Evolutionary conservation across 192 early-diverging fungal species (phyloP), one percentile per base, ranked within the genome.

Genomic region (Coemansia sp.): DNA sequence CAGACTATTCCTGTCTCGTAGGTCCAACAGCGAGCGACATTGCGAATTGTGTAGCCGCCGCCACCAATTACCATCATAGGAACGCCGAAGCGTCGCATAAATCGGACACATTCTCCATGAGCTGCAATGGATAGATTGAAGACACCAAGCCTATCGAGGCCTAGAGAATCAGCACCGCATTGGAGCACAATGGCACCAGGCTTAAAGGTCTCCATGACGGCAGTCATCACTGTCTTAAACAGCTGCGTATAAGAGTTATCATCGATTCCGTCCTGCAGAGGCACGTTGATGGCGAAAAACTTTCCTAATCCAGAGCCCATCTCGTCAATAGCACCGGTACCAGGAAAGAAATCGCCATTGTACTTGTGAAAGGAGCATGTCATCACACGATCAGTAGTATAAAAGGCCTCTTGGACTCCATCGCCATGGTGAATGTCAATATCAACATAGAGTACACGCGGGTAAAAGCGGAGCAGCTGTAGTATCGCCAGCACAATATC

Each of bases 31-130:
- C 96, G 76, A 9, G 93, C 89, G 2, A 99, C 97, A 66, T 99
- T 99, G n/a, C 93, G 85, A 64, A 97, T 93, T 0, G 95, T 99
- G 65, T 99, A 99, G 10, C 97, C 97, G 44, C 97, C 97, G 6
- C 97, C 97, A 48, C 97, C 97, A 23, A 99, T 82, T 22, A 98
- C 86, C 62, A 99, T 63, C 60, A 95, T 85, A 5, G 97, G 97
- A 19, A 99, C 79, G 65, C 93, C 89, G 62, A 98, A 95, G 28
- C 83, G 88, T 49, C 93, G 94, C 72, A 98, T 92, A 73, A 92
- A 99, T 49, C 88, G 83, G 9, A 96, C 90, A 31, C 94, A 93
- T 26, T 91, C 87, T 56, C 93, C 94, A 62, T 99, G 97, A 3
- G 94, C 93, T 80, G 62, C 54, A 55, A 97, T 93, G 0, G 93